A percentile compares a stretch with the other conserved stretches of the same genome.
Evolutionary conservation across 345 rosid species (phyloP).

Genomic region (Eucalyptus regnans): DNA sequence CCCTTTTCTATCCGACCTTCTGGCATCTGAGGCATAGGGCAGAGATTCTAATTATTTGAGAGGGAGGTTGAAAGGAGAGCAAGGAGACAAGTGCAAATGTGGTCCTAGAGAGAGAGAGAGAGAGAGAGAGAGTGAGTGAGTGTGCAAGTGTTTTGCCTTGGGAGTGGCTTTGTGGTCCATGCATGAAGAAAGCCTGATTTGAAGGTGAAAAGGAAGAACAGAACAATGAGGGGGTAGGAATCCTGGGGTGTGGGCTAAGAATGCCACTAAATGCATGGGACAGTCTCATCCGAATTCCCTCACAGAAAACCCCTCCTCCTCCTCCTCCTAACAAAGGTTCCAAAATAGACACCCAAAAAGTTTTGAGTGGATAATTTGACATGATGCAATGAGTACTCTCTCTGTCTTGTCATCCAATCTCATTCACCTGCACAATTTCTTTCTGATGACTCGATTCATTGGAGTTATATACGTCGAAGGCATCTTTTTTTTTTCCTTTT

Average conservation of each 20-base stretch:
- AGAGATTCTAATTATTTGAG: background rate
- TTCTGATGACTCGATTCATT: background rate
- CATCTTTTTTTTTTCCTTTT: background rate
- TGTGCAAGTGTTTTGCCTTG: background rate
- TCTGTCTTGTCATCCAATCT: constrained; percentile 3
- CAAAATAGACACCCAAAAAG: background rate
- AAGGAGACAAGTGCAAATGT: constrained; percentile 1
- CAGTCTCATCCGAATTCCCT: background rate
- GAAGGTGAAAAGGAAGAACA: constrained; percentile 8
- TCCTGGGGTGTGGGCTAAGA: background rate
- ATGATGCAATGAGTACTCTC: background rate
- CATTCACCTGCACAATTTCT: background rate
- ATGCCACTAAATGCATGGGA: background rate
- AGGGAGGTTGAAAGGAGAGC: background rate
- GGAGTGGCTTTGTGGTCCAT: constrained; percentile 42
- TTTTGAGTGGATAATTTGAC: background rate
- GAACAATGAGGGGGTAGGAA: constrained; percentile 1
- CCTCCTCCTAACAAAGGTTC: background rate
- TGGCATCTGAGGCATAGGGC: background rate
- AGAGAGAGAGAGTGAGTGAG: background rate
- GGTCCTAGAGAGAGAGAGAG: constrained; percentile 6
- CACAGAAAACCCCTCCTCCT: background rate
- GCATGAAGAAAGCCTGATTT: constrained; percentile 11
- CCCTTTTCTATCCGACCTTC: background rate
- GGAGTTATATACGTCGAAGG: background rate